Evolutionary conservation across 2,329 filamentous ascomycete genomes (phyloP).

Genomic region (Neospermospora avenae): DNA sequence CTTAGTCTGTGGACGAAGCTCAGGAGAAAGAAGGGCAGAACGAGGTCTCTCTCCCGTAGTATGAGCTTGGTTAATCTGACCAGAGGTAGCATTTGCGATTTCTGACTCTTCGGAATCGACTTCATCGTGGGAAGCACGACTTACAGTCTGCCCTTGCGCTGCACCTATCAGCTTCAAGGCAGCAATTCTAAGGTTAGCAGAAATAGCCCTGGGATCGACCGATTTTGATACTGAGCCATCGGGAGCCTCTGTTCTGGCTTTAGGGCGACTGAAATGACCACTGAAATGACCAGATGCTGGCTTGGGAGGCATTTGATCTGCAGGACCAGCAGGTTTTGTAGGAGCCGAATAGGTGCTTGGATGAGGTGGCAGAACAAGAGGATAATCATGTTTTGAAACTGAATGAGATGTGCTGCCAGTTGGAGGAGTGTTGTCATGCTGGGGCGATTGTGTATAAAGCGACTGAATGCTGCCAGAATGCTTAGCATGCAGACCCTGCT

Average conservation of each 20-base stretch:
- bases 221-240: neutral
- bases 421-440: neutral
- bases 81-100: neutral
- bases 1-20: neutral
- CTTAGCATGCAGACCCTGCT: neutral
- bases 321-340: neutral
- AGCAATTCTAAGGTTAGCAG: neutral
- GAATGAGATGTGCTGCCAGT: neutral
- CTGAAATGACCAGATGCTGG: too few relatives aligned
- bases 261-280: neutral
- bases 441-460: neutral
- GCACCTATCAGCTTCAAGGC: neutral
- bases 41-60: neutral
- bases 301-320: too few relatives aligned
- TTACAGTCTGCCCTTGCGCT: too few relatives aligned
- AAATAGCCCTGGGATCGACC: neutral
- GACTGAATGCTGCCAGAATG: neutral
- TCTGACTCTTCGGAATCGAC: too few relatives aligned
- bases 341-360: neutral
- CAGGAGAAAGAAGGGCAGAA: neutral
- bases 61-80: neutral
- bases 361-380: neutral
- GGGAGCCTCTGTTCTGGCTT: neutral
- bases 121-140: too few relatives aligned
- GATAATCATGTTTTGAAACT: neutral